Conservation (phyloP, 1,284 basidiomycete genomes). For the Volvariella volvacea region DNA sequence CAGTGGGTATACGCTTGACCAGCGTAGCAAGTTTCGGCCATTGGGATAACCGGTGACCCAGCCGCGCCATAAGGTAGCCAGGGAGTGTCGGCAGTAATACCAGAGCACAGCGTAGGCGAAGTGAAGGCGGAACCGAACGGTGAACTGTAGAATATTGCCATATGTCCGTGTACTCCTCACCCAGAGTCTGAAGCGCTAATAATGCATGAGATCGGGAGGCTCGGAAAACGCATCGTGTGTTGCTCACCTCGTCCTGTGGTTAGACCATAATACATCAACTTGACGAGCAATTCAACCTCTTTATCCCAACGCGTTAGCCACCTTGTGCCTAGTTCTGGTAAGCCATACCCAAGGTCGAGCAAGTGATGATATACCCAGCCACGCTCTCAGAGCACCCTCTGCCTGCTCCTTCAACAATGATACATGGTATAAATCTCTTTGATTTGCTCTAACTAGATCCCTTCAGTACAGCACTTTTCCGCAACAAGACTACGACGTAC, state of each 20-base stretch:
- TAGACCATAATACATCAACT: constrained; percentile 68
- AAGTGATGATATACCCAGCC: constrained; percentile 51
- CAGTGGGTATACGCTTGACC: constrained; percentile 37
- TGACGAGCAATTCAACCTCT: constrained; percentile 69
- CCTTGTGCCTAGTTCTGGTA: constrained; percentile 58
- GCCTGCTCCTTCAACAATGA: constrained; percentile 69
- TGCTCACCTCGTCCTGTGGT: constrained; percentile 68
- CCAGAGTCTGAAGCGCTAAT: constrained; percentile 76
- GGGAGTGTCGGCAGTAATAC: constrained; percentile 64
- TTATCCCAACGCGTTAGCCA: constrained; percentile 81
- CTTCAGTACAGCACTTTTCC: constrained; percentile 8
- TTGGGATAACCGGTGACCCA: constrained; percentile 31
- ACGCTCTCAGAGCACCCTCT: constrained; percentile 68
- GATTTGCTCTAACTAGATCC: constrained; percentile 72
- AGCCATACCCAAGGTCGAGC: neutral
- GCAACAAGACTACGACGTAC: constrained; percentile 37
- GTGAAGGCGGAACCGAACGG: constrained; percentile 37
- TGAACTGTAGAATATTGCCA: constrained; percentile 56
- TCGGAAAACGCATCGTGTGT: neutral
- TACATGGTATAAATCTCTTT: constrained; percentile 79
- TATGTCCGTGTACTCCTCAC: constrained; percentile 89
- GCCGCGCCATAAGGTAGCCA: constrained; percentile 50
- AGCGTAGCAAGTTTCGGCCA: constrained; percentile 29
- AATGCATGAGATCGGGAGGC: constrained; percentile 1
- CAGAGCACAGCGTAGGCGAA: constrained; percentile 41